Evolutionary conservation across 2,329 filamentous ascomycete genomes (phyloP).

Genomic region (Penicillium sp.): DNA sequence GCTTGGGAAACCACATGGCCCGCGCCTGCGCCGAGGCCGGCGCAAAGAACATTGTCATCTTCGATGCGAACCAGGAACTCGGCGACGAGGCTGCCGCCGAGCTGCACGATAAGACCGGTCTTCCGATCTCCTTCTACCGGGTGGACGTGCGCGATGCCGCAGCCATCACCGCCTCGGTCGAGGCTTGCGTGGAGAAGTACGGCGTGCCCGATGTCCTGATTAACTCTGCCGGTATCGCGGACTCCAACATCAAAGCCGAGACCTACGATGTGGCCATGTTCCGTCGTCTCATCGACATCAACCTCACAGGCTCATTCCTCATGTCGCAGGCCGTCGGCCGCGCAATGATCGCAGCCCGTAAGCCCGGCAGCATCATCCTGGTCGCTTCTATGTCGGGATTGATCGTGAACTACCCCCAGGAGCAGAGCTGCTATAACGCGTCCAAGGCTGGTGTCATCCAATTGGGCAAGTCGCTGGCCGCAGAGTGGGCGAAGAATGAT

Average conservation of each 20-base stretch:
- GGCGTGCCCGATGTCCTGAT: conserved; percentile 11
- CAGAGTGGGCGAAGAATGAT: conserved; percentile 74
- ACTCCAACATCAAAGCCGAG: conserved; percentile 14
- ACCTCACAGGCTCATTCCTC: conserved; percentile 10
- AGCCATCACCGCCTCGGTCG: conserved; percentile 9
- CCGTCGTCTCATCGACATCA: conserved; percentile 13
- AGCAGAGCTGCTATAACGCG: conserved; percentile 78
- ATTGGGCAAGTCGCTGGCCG: conserved; percentile 77
- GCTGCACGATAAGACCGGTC: conserved; percentile 9
- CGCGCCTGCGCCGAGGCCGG: conserved; percentile 12
- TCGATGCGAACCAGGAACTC: conserved; percentile 13
- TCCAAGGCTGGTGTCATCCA: conserved; percentile 80
- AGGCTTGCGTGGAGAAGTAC: conserved; percentile 11
- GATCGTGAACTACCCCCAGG: conserved; percentile 71
- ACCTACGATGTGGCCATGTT: conserved; percentile 12
- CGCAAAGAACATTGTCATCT: conserved; percentile 14
- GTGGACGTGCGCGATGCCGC: conserved; percentile 10
- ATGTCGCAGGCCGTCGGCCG: conserved; percentile 12
- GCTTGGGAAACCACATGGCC: conserved; percentile 10
- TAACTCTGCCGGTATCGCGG: conserved; percentile 10
- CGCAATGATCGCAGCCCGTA: conserved; percentile 48
- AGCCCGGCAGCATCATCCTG: conserved; percentile 68
- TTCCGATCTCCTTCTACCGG: conserved; percentile 9
- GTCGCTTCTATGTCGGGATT: conserved; percentile 73
- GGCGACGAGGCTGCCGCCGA: conserved; percentile 10